Percentiles rank a stretch among this genome's conserved stretches.
Evolutionary conservation across 2,329 filamentous ascomycete species (phyloP).

Genomic region (Exophiala sp.): DNA sequence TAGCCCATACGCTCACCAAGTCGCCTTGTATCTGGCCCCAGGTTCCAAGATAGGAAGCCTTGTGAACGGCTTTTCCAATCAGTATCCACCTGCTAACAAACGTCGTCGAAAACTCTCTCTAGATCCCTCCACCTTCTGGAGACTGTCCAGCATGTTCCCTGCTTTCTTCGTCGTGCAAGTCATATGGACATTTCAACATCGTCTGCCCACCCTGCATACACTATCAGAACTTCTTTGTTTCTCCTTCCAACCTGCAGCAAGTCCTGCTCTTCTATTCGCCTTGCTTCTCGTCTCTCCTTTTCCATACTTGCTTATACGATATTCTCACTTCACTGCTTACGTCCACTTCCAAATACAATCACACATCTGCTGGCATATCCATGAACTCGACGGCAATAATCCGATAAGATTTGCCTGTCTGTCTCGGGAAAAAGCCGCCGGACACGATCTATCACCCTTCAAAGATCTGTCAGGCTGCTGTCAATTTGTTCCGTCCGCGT

Average conservation of each 20-base stretch:
- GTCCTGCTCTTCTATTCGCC: constrained; percentile 5
- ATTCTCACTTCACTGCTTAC: constrained; percentile 3
- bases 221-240: neutral
- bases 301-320: neutral
- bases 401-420: neutral
- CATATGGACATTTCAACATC: neutral
- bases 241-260: constrained; percentile 2
- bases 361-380: neutral
- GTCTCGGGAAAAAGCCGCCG: neutral
- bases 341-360: constrained; percentile 5
- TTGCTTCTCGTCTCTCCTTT: neutral
- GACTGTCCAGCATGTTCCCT: constrained; percentile 8
- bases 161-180: neutral
- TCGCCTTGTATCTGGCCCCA: neutral
- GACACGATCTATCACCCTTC: neutral
- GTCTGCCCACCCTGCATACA: constrained; percentile 4
- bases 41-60: neutral
- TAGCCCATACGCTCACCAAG: neutral
- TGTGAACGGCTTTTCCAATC: neutral
- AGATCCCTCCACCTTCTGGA: neutral
- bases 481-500: neutral
- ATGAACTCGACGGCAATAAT: neutral
- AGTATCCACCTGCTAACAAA: constrained; percentile 2
- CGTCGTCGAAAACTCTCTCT: neutral
- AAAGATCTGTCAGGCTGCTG: constrained; percentile 3